Conservation (phyloP, 805 yeast species). For the Pichia sporocuriosa region DNA sequence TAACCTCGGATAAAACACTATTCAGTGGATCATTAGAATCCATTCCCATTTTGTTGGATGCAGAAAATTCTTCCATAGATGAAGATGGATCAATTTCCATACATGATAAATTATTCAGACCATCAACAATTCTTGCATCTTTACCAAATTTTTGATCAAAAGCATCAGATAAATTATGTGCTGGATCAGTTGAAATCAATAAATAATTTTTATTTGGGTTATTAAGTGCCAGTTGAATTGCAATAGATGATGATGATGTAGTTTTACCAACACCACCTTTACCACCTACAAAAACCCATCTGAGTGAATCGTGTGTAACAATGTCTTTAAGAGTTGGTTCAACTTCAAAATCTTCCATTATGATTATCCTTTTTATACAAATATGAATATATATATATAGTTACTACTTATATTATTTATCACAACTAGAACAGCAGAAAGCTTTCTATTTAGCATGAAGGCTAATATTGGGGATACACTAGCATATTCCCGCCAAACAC, state of each 20-base stretch:
- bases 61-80: constrained; percentile 75
- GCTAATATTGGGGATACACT: no score
- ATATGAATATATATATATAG: no score
- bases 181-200: constrained; percentile 95
- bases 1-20: constrained; percentile 79
- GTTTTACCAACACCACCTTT: constrained; percentile 99
- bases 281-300: constrained; percentile 98
- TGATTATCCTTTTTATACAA: no score
- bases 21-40: constrained; percentile 60
- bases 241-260: constrained; percentile 91
- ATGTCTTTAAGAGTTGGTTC: constrained; percentile 70
- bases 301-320: constrained; percentile 57
- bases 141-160: constrained; percentile 97
- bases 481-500: neutral
- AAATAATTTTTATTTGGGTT: constrained; percentile 78
- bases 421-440: no score
- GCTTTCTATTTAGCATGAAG: no score
- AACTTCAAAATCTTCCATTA: constrained; percentile 45
- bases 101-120: constrained; percentile 81
- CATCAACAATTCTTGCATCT: constrained; percentile 91
- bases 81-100: constrained; percentile 99
- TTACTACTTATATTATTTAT: no score
- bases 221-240: constrained; percentile 82
- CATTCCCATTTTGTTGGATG: constrained; percentile 29
- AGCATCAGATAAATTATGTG: constrained; percentile 95